Base-by-base conservation (phyloP, 2,329 filamentous ascomycete genomes). In the Pseudopithomyces chartarum region DNA sequence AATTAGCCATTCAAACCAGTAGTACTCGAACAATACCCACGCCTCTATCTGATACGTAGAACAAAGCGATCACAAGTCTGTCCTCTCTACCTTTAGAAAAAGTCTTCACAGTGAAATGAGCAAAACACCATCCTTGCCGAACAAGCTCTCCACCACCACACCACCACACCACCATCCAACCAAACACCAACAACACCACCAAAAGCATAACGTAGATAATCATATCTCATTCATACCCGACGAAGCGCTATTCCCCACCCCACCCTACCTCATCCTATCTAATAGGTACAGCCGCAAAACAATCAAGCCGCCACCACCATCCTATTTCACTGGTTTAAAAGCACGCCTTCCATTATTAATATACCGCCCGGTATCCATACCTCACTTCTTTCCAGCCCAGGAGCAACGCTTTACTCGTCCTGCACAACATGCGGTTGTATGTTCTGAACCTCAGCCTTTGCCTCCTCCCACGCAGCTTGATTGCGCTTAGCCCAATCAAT, bases 401-500 rank as follows among this genome's bases (percentile, higher is more conserved):
- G 29, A 22, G 10, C 1, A 15, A 17, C 29, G 33, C n/a, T 33
- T 47, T 56, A 56, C 20, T 51, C 47, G 34, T 56, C 47, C n/a
- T 42, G n/a, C 1, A n/a, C 15, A 4, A 55, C 43, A 17, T 60
- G 48, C 2, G 59, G 43, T 58, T 90, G 89, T 75, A 97, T 97
- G 82, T 96, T 96, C 62, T 90, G 86, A 57, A 97, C 90, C 75
- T 97, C 93, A 3, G 86, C 86, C 66, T 88, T 90, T 1, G 93
- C 93, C 73, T 97, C 93, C 69, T 94, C 90, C 93, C 93, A 97
- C 6, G 92, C 92, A 68, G 94, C 91, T 72, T 93, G 87, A 75
- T 90, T 93, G 76, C 94, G 93, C 76, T 89, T 90, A 3, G 93
- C 94, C 93, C 93, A 97, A 74, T 97, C 91, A 58, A 97, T 87